These are phyloP conservation scores for Neonectria neomacrospora DNA, from an alignment of 2,329 filamentous ascomycete species.

Conservation along the genomic window DNA sequence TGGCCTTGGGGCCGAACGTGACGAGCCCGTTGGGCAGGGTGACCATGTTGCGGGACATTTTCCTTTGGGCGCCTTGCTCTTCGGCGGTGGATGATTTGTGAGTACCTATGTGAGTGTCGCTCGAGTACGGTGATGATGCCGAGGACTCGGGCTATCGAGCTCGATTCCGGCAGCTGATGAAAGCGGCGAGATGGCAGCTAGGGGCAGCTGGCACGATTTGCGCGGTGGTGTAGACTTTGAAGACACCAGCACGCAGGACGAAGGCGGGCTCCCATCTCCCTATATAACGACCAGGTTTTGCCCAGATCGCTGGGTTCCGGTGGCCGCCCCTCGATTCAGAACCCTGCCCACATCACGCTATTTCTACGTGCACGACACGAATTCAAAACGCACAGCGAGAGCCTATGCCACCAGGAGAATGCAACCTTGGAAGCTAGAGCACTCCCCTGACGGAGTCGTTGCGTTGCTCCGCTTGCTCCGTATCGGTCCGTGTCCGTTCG, in stretches of 20 bases:
- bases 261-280: not conserved
- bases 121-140: not conserved
- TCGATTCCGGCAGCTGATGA: not conserved
- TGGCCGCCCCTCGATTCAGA: not conserved
- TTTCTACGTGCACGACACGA: not conserved
- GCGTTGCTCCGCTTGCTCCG: not conserved
- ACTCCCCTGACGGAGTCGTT: not conserved
- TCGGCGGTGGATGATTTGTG: not conserved
- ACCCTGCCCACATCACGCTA: not conserved
- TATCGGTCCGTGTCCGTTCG: not conserved
- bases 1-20: conserved; percentile 39
- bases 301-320: not conserved
- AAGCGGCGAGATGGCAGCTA: not conserved
- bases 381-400: not conserved
- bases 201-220: not conserved
- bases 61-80: not conserved
- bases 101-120: not conserved
- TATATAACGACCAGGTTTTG: conserved; percentile 1
- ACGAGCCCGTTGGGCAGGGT: conserved; percentile 37
- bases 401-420: not conserved
- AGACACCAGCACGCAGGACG: not conserved
- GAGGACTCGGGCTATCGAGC: not conserved
- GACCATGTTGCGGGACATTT: not conserved
- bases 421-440: not conserved
- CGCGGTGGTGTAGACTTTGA: not conserved